A percentile compares a stretch with the other conserved stretches of the same genome.
Evolutionary conservation across 1,139 yeast genomes (phyloP).

Genomic region (Groenewaldozyma sp.): DNA sequence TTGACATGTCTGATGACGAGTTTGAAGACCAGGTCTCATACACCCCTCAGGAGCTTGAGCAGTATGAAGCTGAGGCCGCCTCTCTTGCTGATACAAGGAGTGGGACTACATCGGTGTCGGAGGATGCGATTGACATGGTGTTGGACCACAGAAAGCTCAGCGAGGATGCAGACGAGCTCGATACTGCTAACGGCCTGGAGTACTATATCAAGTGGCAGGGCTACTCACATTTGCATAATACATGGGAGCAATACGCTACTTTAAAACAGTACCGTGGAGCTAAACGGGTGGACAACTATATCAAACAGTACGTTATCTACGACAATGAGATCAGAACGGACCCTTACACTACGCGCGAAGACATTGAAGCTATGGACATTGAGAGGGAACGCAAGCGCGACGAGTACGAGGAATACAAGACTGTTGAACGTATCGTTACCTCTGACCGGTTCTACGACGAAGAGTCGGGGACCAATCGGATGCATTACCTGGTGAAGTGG

Average conservation of each 20-base stretch:
- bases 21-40: slow-evolving; percentile 30
- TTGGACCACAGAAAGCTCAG: slow-evolving; percentile 15
- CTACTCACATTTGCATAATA: slow-evolving; percentile 84
- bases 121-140: slow-evolving; percentile 22
- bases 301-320: slow-evolving; percentile 61
- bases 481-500: slow-evolving; percentile 90
- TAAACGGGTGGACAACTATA: slow-evolving; percentile 83
- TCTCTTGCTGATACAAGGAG: slow-evolving; percentile 29
- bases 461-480: slow-evolving; percentile 48
- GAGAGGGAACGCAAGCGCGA: slow-evolving; percentile 80
- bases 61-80: slow-evolving; percentile 34
- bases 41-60: slow-evolving; percentile 16
- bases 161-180: slow-evolving; percentile 22
- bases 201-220: slow-evolving; percentile 75
- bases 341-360: slow-evolving; percentile 77
- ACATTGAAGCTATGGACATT: slow-evolving; percentile 84
- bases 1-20: slow-evolving; percentile 60
- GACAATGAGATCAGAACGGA: slow-evolving; percentile 74
- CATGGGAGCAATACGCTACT: slow-evolving; percentile 74
- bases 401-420: slow-evolving; percentile 72
- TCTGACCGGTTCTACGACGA: slow-evolving; percentile 60
- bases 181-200: slow-evolving; percentile 25
- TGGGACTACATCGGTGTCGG: slow-evolving; percentile 19
- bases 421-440: slow-evolving; percentile 84
- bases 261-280: slow-evolving; percentile 56